Percentiles rank a stretch among this genome's conserved stretches.
These are phyloP conservation scores for Kwoniella shivajii DNA, from an alignment of 1,284 basidiomycete species.

Conservation along the genomic window DNA sequence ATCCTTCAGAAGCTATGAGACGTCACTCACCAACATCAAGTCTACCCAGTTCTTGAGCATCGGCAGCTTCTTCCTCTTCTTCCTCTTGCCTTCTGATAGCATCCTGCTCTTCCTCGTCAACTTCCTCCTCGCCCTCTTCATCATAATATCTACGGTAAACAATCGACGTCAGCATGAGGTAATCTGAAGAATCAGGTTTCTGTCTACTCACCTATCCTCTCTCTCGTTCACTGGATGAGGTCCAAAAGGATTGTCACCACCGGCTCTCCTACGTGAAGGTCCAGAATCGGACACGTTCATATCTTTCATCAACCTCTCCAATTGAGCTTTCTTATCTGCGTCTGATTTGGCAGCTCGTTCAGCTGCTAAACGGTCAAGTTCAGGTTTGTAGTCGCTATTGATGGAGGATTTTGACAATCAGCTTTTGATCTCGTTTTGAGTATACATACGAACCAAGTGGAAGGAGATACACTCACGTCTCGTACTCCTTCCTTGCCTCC, in stretches of 20 bases:
- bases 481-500: conserved; percentile 82
- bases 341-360: conserved; percentile 63
- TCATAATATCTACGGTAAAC: conserved; percentile 14
- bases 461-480: conserved; percentile 62
- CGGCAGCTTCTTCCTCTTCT: conserved; percentile 55
- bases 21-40: conserved; percentile 27
- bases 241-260: conserved; percentile 51
- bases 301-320: conserved; percentile 82
- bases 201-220: conserved; percentile 42
- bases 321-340: conserved; percentile 68
- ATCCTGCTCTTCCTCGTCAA: conserved; percentile 64
- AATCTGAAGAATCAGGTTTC: neutral
- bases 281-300: conserved; percentile 73
- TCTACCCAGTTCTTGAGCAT: conserved; percentile 42
- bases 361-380: conserved; percentile 69
- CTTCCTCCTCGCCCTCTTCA: conserved; percentile 46
- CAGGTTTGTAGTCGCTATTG: conserved; percentile 83
- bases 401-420: neutral
- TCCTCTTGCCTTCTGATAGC: conserved; percentile 49
- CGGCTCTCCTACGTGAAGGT: conserved; percentile 31
- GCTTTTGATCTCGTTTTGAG: no score
- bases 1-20: neutral
- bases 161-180: neutral
- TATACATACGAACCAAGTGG: no score
- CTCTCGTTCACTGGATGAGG: conserved; percentile 50